These are phyloP conservation scores for Eucalyptus sp. DNA, from an alignment of 345 rosid species.

Conservation along the genomic window DNA sequence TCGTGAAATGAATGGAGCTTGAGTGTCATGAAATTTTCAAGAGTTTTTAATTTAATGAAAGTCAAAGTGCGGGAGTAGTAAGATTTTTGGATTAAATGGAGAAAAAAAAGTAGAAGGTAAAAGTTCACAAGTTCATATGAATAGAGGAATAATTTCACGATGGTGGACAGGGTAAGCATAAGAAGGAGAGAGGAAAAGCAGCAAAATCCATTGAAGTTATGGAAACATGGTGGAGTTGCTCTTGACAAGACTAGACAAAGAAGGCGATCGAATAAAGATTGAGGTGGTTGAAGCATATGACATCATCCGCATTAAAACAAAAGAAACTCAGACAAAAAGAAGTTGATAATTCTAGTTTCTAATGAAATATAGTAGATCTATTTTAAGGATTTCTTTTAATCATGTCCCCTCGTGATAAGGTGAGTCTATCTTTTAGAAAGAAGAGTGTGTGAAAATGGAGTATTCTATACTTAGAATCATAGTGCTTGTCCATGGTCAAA, in stretches of 20 bases:
- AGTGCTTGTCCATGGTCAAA: not conserved
- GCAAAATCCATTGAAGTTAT: not conserved
- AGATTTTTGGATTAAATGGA: too few species aligned
- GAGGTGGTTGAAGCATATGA: not conserved
- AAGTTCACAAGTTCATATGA: not conserved
- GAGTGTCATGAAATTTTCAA: not conserved
- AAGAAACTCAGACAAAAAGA: not conserved
- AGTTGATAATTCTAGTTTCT: not conserved
- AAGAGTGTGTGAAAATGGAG: not conserved
- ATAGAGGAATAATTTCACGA: not conserved
- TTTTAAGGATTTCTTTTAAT: not conserved
- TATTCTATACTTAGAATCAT: not conserved
- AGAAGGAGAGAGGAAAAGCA: not conserved
- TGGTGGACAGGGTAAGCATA: not conserved
- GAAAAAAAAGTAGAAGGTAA: not conserved
- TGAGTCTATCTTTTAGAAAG: not conserved
- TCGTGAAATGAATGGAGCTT: rapidly evolving
- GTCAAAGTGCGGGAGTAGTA: not conserved
- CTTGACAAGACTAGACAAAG: not conserved
- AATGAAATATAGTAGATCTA: not conserved
- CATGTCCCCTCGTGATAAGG: not conserved
- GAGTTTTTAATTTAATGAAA: not conserved
- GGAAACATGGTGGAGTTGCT: not conserved
- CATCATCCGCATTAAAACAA: not conserved
- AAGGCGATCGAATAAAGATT: not conserved